Conservation (phyloP, 176 grass and related monocot species). For the Guadua angustifolia region DNA sequence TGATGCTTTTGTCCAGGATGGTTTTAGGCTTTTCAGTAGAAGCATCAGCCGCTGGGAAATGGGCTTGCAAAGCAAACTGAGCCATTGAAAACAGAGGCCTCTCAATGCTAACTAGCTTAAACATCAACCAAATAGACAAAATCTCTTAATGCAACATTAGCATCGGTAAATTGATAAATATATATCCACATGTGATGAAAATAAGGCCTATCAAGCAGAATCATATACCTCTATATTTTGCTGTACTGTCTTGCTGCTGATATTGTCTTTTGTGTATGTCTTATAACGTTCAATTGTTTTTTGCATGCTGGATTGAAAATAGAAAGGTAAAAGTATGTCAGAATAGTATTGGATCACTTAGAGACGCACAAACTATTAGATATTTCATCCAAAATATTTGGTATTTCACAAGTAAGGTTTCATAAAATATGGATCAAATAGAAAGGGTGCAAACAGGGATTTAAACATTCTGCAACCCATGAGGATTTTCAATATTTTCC, state of each 20-base stretch:
- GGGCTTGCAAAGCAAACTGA: not conserved
- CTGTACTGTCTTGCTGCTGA: constrained; percentile 44
- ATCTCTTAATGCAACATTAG: not conserved
- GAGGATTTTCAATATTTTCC: not conserved
- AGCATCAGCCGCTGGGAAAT: not conserved
- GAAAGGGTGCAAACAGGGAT: not conserved
- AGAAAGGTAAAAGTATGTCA: constrained; percentile 15
- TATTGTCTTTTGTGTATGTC: constrained; percentile 55
- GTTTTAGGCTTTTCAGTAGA: constrained; percentile 25
- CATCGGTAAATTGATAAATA: not conserved
- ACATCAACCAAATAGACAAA: not conserved
- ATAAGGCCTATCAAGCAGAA: constrained; percentile 4
- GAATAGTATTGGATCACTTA: constrained; percentile 4
- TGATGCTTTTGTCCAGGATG: not conserved
- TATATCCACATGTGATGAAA: not conserved
- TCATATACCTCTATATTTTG: constrained; percentile 61
- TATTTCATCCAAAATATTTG: constrained; percentile 9
- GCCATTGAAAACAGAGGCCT: not conserved
- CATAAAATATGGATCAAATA: not conserved
- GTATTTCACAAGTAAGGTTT: not conserved
- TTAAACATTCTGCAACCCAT: not conserved
- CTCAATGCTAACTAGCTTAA: not conserved
- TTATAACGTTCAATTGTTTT: constrained; percentile 72
- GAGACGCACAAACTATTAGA: not conserved
- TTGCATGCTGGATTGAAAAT: constrained; percentile 49